Percentiles rank a stretch among this genome's conserved stretches.
phyloP scores from a whole-genome alignment of 306 rosid genomes.

The Quercus berberidifolia region DNA sequence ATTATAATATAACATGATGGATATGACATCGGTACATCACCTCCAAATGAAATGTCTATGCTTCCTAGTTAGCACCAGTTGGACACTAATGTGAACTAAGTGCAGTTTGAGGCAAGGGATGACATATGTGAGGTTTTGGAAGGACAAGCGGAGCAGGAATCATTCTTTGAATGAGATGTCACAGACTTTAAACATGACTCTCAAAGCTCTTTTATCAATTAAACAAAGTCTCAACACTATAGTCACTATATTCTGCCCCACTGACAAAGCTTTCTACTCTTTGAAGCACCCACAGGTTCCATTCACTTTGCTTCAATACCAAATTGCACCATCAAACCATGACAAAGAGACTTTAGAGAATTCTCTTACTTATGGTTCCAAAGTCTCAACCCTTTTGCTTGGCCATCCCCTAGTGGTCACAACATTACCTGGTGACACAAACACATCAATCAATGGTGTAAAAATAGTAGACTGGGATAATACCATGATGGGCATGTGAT shows the following conservation, averaged over 20 bases:
- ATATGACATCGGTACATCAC: no score
- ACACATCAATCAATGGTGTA: background rate
- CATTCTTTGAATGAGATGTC: no score
- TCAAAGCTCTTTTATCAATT: no score
- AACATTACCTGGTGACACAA: background rate
- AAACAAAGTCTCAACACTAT: background rate
- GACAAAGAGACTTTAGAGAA: background rate
- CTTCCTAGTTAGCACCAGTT: no score
- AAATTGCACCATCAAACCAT: background rate
- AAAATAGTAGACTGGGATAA: background rate
- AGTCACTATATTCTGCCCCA: slow-evolving; percentile 2
- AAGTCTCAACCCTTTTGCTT: background rate
- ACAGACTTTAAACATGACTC: no score
- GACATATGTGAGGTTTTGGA: no score
- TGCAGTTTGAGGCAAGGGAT: no score
- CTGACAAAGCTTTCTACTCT: background rate
- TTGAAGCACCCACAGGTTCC: slow-evolving; percentile 5
- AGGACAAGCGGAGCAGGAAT: no score
- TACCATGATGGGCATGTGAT: background rate
- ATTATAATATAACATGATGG: no score
- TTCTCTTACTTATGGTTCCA: background rate
- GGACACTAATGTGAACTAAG: no score
- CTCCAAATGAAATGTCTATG: no score
- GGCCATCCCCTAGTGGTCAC: background rate
- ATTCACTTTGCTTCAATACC: background rate